phyloP scores from a whole-genome alignment of 148 eudicot genomes.

The Simmondsia chinensis region DNA sequence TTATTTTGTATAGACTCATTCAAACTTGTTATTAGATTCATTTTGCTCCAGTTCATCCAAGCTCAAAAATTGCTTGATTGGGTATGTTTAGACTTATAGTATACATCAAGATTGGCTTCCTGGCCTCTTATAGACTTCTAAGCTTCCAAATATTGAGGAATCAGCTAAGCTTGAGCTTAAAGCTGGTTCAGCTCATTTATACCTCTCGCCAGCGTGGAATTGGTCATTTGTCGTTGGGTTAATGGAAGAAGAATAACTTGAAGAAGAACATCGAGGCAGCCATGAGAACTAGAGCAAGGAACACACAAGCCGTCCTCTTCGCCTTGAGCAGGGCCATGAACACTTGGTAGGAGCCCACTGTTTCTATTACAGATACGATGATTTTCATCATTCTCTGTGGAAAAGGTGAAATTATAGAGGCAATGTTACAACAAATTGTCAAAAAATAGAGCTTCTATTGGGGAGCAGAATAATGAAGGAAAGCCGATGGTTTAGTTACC shows the following conservation, averaged over 20 bases:
- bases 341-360: slow-evolving; percentile 10
- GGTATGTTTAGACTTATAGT: no score
- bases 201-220: background rate
- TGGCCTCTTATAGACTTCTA: no score
- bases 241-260: background rate
- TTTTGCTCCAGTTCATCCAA: no score
- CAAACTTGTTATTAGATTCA: no score
- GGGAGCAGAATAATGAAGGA: no score
- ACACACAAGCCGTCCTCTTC: slow-evolving; percentile 8
- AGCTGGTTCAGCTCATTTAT: background rate
- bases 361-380: slow-evolving; percentile 15
- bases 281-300: slow-evolving; percentile 15
- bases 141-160: no score
- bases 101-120: no score
- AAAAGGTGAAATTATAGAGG: background rate
- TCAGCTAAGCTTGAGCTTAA: no score
- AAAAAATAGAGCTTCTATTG: no score
- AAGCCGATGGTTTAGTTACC: slow-evolving; percentile 14
- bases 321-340: slow-evolving; percentile 6
- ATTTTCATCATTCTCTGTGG: slow-evolving; percentile 23
- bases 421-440: no score
- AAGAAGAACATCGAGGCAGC: slow-evolving; percentile 18
- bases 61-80: no score
- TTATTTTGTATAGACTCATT: no score
- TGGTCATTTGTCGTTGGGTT: background rate